These are phyloP conservation scores for Cyathus striatus DNA, from an alignment of 768 basidiomycete species.

Conservation along the genomic window DNA sequence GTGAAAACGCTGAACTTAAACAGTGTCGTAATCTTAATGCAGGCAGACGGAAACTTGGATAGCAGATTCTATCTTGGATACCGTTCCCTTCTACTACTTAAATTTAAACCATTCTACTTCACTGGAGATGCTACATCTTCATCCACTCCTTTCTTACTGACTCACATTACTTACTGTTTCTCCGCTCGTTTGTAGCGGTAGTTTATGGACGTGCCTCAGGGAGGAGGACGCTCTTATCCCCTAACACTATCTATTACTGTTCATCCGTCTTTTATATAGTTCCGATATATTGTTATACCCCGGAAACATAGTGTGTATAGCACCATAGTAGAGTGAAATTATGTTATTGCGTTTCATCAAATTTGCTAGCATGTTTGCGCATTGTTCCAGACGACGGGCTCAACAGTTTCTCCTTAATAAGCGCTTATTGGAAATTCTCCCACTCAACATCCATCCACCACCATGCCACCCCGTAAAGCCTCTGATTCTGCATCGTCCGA, in stretches of 20 bases:
- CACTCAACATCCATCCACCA: constrained; percentile 7
- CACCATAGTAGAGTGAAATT: not conserved
- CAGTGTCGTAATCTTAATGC: too few species aligned
- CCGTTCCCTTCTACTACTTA: not conserved
- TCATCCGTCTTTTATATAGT: not conserved
- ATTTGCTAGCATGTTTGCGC: too few species aligned
- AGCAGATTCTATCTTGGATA: not conserved
- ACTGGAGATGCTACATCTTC: not conserved
- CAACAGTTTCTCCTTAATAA: too few species aligned
- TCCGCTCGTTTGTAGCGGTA: too few species aligned
- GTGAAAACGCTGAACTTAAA: too few species aligned
- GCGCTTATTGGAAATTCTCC: not conserved
- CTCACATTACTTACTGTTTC: not conserved
- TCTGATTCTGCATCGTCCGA: constrained; percentile 25
- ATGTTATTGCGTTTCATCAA: too few species aligned
- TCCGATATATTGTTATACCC: not conserved
- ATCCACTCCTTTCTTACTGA: not conserved
- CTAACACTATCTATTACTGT: not conserved
- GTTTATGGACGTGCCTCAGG: not conserved
- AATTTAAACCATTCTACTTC: too few species aligned
- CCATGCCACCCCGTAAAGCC: constrained; percentile 29
- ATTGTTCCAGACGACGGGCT: not conserved
- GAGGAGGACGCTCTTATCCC: not conserved
- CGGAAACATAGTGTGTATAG: not conserved
- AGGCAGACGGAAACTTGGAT: not conserved